Evolutionary conservation across 495 filamentous ascomycete species (phyloP).

Genomic region (Aspergillus sclerotiicarbonarius): DNA sequence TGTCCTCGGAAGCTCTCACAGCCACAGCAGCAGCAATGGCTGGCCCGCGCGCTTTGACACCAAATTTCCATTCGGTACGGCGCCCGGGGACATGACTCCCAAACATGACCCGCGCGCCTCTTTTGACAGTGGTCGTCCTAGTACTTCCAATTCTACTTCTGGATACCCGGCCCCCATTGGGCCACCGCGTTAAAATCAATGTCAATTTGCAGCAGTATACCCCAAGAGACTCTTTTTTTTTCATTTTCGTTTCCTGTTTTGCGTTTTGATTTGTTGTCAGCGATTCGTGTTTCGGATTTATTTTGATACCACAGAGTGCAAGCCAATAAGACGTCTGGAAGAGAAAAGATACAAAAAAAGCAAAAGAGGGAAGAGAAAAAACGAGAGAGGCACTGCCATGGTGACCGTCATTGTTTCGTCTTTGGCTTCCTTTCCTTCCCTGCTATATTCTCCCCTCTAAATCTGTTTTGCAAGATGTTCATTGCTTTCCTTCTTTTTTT

Average conservation of each 20-base stretch:
- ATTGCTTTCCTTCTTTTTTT: not conserved
- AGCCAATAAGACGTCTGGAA: slow-evolving; percentile 17
- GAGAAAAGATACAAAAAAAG: slow-evolving; percentile 8
- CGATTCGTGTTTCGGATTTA: slow-evolving; percentile 25
- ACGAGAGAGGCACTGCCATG: not conserved
- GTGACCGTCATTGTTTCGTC: too few relatives aligned
- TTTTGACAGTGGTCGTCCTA: slow-evolving; percentile 86
- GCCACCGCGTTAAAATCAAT: slow-evolving; percentile 71
- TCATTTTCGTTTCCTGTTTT: slow-evolving; percentile 24
- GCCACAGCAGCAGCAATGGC: slow-evolving; percentile 60
- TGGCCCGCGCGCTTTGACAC: slow-evolving; percentile 61
- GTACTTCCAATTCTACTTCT: slow-evolving; percentile 92
- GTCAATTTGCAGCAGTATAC: slow-evolving; percentile 62
- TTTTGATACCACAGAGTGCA: slow-evolving; percentile 45
- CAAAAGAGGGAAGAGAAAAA: not conserved
- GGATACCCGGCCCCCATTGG: slow-evolving; percentile 89
- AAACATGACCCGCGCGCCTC: slow-evolving; percentile 78
- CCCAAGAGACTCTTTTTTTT: slow-evolving; percentile 53
- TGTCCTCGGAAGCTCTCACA: slow-evolving; percentile 57
- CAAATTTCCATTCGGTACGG: slow-evolving; percentile 65
- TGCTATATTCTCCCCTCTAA: slow-evolving; percentile 2
- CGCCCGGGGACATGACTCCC: slow-evolving; percentile 76
- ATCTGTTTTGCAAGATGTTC: not conserved
- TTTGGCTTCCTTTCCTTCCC: not conserved
- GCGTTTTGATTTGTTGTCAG: slow-evolving; percentile 19